phyloP scores from a whole-genome alignment of 2,329 filamentous ascomycete species.

The Thielaviopsis euricoi region DNA sequence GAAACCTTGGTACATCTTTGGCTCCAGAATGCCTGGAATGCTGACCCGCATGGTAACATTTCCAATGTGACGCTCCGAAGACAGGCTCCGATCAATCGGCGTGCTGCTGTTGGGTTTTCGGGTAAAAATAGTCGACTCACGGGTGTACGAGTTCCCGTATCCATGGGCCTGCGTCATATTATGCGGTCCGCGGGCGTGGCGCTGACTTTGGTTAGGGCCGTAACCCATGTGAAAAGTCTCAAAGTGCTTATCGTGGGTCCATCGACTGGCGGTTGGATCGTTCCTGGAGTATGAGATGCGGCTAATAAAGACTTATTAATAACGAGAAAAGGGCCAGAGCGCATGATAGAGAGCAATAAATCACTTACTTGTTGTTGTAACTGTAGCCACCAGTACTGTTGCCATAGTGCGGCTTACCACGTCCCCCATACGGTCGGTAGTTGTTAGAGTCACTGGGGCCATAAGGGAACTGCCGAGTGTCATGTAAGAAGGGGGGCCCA shows the following conservation, averaged over 20 bases:
- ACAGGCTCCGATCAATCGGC: conserved; percentile 62
- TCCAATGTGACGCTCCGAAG: conserved; percentile 66
- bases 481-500: conserved; percentile 94
- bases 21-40: conserved; percentile 56
- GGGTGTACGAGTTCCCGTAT: background rate
- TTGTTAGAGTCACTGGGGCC: conserved; percentile 56
- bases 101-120: conserved; percentile 41
- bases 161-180: conserved; percentile 17
- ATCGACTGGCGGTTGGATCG: conserved; percentile 34
- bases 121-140: conserved; percentile 23
- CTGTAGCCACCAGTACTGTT: background rate
- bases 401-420: background rate
- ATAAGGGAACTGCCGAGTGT: conserved; percentile 52
- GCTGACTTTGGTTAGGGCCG: conserved; percentile 18
- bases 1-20: conserved; percentile 57
- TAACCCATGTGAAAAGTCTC: conserved; percentile 25
- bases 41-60: conserved; percentile 74
- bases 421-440: conserved; percentile 44
- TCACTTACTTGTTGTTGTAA: background rate
- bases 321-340: background rate
- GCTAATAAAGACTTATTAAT: background rate
- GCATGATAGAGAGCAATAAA: background rate
- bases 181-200: background rate
- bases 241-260: conserved; percentile 89
- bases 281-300: background rate